Conservation (phyloP, 2,329 filamentous ascomycete genomes). For the Trichoderma lentiforme region DNA sequence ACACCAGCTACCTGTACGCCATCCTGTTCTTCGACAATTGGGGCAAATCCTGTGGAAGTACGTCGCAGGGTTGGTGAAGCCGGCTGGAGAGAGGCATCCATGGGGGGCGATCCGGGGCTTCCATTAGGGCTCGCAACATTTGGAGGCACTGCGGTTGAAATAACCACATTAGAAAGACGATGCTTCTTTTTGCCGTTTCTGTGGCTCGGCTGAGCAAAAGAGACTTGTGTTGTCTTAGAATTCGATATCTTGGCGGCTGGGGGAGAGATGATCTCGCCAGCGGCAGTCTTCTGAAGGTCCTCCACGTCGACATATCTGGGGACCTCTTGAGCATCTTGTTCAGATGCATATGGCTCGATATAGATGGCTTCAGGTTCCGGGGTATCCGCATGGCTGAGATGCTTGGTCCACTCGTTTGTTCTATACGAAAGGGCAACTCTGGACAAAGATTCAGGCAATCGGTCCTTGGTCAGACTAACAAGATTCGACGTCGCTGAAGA, state of each 20-base stretch:
- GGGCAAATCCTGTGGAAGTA: conserved; percentile 33
- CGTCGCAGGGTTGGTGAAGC: conserved; percentile 27
- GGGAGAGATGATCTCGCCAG: conserved; percentile 43
- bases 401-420: conserved; percentile 96
- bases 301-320: conserved; percentile 61
- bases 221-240: conserved; percentile 28
- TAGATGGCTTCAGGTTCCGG: conserved; percentile 64
- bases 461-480: conserved; percentile 54
- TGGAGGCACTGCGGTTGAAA: background rate
- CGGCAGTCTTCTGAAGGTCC: conserved; percentile 62
- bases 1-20: conserved; percentile 16
- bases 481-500: conserved; percentile 43
- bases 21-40: conserved; percentile 44
- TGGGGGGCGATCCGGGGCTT: conserved; percentile 25
- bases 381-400: conserved; percentile 71
- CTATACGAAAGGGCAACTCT: conserved; percentile 77
- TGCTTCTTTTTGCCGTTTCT: conserved; percentile 15
- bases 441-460: conserved; percentile 68
- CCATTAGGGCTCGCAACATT: conserved; percentile 16
- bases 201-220: conserved; percentile 17
- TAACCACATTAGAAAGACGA: background rate
- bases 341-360: conserved; percentile 36
- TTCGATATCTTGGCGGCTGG: conserved; percentile 29
- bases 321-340: conserved; percentile 41
- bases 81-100: conserved; percentile 21